These are phyloP conservation scores for Liriodendron chinense DNA, from an alignment of 164 flowering plant genomes.

Conservation along the genomic window DNA sequence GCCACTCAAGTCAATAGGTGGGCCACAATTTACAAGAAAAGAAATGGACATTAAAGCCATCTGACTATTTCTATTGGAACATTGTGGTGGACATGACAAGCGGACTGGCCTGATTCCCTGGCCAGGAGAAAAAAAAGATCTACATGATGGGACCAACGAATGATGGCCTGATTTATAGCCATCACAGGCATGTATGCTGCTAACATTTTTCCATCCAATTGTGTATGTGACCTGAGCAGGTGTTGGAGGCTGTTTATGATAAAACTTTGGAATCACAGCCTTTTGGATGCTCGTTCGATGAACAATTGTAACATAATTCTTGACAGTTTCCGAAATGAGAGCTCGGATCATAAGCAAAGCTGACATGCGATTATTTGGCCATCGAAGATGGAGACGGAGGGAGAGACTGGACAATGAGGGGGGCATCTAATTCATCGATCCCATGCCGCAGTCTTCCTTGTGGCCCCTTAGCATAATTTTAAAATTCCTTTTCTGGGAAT, in stretches of 20 bases:
- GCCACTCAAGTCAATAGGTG: too few relatives aligned
- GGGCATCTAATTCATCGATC: slow-evolving; percentile 2
- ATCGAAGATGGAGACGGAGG: not conserved
- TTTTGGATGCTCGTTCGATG: slow-evolving; percentile 82
- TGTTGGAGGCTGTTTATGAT: slow-evolving; percentile 97
- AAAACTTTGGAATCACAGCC: slow-evolving; percentile 94
- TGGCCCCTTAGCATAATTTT: not conserved
- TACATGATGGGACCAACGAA: too few relatives aligned
- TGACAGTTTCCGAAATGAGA: slow-evolving; percentile 40
- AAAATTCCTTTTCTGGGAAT: not conserved
- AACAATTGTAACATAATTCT: slow-evolving; percentile 71
- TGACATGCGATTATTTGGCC: not conserved
- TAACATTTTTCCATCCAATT: not conserved
- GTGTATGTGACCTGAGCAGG: slow-evolving; percentile 42
- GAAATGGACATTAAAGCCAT: too few relatives aligned
- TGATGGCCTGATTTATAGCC: too few relatives aligned
- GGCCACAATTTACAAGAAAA: too few relatives aligned
- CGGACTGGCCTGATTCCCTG: too few relatives aligned
- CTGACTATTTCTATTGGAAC: too few relatives aligned
- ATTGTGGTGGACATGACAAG: too few relatives aligned
- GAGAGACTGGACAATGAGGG: not conserved
- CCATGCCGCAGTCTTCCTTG: too few relatives aligned
- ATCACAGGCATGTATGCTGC: too few relatives aligned
- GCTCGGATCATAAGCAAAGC: slow-evolving; percentile 27
- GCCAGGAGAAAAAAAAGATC: too few relatives aligned